Conservation (phyloP, 164 flowering plant genomes). For the Sedum album region DNA sequence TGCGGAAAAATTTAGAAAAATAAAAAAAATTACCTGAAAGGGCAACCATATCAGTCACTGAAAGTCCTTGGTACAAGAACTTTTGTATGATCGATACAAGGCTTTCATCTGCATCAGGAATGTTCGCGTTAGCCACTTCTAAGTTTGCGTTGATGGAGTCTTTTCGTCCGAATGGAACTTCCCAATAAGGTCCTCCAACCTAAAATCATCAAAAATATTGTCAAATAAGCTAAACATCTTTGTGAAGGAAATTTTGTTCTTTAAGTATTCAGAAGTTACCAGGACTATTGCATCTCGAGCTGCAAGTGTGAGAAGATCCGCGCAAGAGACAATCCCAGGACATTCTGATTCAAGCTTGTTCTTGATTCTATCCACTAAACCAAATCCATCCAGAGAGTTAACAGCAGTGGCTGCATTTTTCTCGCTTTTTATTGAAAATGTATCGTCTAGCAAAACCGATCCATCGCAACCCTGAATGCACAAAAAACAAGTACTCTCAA, state of each 20-base stretch:
- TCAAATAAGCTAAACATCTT: background rate
- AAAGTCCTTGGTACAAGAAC: constrained; percentile 71
- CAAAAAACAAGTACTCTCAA: background rate
- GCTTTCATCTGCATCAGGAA: constrained; percentile 54
- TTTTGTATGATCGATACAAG: constrained; percentile 50
- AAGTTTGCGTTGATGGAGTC: constrained; percentile 65
- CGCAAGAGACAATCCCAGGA: constrained; percentile 85
- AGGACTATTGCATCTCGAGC: constrained; percentile 89
- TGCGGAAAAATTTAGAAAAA: background rate
- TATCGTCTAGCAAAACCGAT: constrained; percentile 82
- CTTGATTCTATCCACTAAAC: constrained; percentile 65
- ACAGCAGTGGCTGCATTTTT: constrained; percentile 49
- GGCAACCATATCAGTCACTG: constrained; percentile 85
- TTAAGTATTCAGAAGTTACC: constrained; percentile 30
- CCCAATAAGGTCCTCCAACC: constrained; percentile 98
- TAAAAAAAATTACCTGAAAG: constrained; percentile 49
- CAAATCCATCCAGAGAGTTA: constrained; percentile 62
- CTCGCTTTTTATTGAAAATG: constrained; percentile 64
- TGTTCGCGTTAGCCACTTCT: constrained; percentile 34
- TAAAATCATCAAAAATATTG: constrained; percentile 13
- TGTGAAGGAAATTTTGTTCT: background rate
- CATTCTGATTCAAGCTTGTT: constrained; percentile 82
- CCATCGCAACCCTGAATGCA: constrained; percentile 82
- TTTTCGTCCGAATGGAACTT: constrained; percentile 84
- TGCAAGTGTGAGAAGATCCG: constrained; percentile 83